These are phyloP conservation scores for Aspergillus hiratsukae DNA, from an alignment of 2,329 filamentous ascomycete genomes.

Conservation along the genomic window DNA sequence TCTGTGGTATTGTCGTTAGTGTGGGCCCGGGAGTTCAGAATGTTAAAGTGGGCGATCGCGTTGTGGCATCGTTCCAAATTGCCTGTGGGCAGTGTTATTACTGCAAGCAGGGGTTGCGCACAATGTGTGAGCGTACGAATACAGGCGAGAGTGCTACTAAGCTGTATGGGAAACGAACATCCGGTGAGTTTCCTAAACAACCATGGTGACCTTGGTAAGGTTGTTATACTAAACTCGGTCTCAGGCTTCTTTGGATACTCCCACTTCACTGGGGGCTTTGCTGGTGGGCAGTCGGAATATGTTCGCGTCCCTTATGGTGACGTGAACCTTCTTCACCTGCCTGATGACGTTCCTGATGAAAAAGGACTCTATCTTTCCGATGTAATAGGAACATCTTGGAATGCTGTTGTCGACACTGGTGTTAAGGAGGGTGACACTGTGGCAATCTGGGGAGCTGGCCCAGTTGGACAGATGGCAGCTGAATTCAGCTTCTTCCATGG, in stretches of 20 bases:
- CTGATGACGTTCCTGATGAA: constrained; percentile 76
- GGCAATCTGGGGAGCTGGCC: constrained; percentile 82
- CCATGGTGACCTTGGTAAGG: not conserved
- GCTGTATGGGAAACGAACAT: constrained; percentile 74
- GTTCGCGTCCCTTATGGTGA: constrained; percentile 76
- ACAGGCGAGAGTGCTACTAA: constrained; percentile 64
- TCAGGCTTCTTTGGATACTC: constrained; percentile 64
- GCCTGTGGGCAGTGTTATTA: constrained; percentile 65
- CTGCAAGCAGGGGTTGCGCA: constrained; percentile 73
- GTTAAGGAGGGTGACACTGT: constrained; percentile 74
- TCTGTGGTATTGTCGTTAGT: constrained; percentile 49
- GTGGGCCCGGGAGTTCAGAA: constrained; percentile 54
- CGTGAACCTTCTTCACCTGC: constrained; percentile 74
- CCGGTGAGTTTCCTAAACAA: constrained; percentile 46
- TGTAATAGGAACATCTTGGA: constrained; percentile 75
- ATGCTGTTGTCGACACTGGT: constrained; percentile 76
- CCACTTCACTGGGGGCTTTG: constrained; percentile 77
- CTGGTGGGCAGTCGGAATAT: constrained; percentile 83
- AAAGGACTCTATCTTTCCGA: constrained; percentile 78
- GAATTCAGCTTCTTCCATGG: constrained; percentile 66
- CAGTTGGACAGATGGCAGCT: constrained; percentile 75
- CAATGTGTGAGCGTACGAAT: constrained; percentile 79
- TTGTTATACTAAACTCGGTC: not conserved
- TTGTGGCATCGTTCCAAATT: constrained; percentile 85
- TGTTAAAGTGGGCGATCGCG: constrained; percentile 59